A percentile compares a stretch with the other conserved stretches of the same genome.
Evolutionary conservation across 441 rosid genomes (phyloP).

Genomic region (Adansonia madagascariensis): DNA sequence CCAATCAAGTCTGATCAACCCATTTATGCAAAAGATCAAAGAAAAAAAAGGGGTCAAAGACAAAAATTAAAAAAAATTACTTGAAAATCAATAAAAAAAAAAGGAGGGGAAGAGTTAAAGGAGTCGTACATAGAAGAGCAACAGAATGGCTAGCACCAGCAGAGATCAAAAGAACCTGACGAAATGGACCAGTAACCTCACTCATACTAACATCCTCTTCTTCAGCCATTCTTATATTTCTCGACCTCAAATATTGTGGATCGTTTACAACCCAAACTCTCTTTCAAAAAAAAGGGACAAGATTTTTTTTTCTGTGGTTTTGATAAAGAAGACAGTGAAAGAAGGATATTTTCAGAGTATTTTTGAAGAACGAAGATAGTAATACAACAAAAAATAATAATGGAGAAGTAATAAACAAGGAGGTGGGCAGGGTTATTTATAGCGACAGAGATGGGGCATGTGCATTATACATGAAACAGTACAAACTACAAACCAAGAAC

Average conservation of each 20-base stretch:
- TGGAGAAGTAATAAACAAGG: constrained; percentile 4
- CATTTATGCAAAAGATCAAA: too few species aligned
- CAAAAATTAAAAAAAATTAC: not conserved
- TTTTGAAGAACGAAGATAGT: not conserved
- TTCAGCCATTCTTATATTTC: constrained; percentile 43
- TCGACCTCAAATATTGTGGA: not conserved
- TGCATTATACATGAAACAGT: not conserved
- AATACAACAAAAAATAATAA: too few species aligned
- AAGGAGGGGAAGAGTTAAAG: not conserved
- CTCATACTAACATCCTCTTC: constrained; percentile 39
- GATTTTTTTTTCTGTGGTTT: not conserved
- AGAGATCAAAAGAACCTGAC: constrained; percentile 75
- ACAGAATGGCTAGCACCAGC: constrained; percentile 97
- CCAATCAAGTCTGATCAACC: not conserved
- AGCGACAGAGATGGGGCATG: constrained; percentile 27
- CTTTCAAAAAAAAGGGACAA: constrained; percentile 11
- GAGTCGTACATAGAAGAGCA: constrained; percentile 77
- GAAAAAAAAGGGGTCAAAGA: constrained; percentile 10
- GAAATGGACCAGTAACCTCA: constrained; percentile 56
- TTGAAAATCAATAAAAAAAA: not conserved
- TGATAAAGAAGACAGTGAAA: not conserved
- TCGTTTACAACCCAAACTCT: not conserved
- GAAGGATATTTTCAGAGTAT: not conserved
- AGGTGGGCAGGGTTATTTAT: constrained; percentile 23
- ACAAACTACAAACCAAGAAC: not conserved